These are phyloP conservation scores for Linaria vulgaris DNA, from an alignment of 257 asterid species.

Conservation along the genomic window DNA sequence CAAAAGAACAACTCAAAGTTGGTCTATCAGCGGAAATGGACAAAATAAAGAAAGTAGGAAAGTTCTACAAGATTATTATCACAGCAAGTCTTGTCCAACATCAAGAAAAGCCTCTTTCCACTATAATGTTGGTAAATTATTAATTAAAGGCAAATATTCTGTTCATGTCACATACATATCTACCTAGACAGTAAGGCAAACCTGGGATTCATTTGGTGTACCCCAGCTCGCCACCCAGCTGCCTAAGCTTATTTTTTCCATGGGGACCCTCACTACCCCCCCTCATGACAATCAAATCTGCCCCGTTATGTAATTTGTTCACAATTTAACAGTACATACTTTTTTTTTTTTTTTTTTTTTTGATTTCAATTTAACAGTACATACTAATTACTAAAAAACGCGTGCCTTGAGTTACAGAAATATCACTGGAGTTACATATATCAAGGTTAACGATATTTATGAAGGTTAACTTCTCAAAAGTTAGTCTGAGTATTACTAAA, in stretches of 20 bases:
- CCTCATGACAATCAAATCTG: slow-evolving; percentile 5
- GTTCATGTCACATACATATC: slow-evolving; percentile 43
- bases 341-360: no score
- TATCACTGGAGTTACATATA: no score
- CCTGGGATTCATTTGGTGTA: slow-evolving; percentile 66
- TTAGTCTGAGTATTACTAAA: no score
- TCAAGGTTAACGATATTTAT: no score
- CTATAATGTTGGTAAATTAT: background rate
- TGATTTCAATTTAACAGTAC: no score
- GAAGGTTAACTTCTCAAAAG: no score
- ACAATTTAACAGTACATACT: background rate
- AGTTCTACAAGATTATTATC: background rate
- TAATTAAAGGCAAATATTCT: slow-evolving; percentile 25
- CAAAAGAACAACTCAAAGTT: background rate
- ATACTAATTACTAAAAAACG: no score
- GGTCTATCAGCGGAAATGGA: background rate
- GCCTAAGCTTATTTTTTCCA: background rate
- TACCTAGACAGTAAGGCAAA: slow-evolving; percentile 50
- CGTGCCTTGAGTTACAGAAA: no score
- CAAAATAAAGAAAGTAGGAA: background rate
- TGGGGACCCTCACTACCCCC: slow-evolving; percentile 9
- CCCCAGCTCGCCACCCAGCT: slow-evolving; percentile 49
- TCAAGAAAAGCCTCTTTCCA: background rate
- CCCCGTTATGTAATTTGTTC: background rate
- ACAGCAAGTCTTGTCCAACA: background rate